Conservation (phyloP, 139 green algal species). For the Chlorella sorokiniana region DNA sequence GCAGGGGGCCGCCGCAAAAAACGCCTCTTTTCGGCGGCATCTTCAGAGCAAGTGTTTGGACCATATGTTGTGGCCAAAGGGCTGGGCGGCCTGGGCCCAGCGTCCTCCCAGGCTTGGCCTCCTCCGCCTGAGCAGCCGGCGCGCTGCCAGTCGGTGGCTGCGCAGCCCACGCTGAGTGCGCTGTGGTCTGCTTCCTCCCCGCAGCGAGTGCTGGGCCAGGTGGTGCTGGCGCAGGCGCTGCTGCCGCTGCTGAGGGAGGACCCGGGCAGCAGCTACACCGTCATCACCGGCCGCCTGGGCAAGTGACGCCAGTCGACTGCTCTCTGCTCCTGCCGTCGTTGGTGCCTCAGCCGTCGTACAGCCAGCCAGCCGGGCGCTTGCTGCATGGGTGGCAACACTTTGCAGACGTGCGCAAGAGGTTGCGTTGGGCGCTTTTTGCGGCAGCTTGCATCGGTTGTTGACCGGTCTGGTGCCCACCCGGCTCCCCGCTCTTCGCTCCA, state of each 20-base stretch:
- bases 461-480: background rate
- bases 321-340: background rate
- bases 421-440: too few relatives aligned
- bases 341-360: too few relatives aligned
- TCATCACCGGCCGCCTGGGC: conserved; percentile 12
- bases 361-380: too few relatives aligned
- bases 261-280: background rate
- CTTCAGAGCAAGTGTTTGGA: too few relatives aligned
- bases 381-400: too few relatives aligned
- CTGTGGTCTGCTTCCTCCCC: too few relatives aligned
- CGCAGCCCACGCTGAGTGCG: background rate
- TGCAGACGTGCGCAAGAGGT: too few relatives aligned
- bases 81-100: too few relatives aligned
- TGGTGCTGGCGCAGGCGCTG: conserved; percentile 16
- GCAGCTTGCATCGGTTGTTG: background rate
- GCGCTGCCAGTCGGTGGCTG: background rate
- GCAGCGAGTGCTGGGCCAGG: background rate
- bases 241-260: conserved; percentile 13
- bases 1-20: too few relatives aligned
- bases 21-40: too few relatives aligned
- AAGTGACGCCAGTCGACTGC: background rate
- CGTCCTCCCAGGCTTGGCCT: background rate
- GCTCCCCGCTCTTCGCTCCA: background rate
- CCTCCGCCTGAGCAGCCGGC: background rate
- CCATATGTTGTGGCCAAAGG: background rate